These are phyloP conservation scores for Phytophthora multivora DNA, from an alignment of 352 stramenopile species.

Conservation along the genomic window DNA sequence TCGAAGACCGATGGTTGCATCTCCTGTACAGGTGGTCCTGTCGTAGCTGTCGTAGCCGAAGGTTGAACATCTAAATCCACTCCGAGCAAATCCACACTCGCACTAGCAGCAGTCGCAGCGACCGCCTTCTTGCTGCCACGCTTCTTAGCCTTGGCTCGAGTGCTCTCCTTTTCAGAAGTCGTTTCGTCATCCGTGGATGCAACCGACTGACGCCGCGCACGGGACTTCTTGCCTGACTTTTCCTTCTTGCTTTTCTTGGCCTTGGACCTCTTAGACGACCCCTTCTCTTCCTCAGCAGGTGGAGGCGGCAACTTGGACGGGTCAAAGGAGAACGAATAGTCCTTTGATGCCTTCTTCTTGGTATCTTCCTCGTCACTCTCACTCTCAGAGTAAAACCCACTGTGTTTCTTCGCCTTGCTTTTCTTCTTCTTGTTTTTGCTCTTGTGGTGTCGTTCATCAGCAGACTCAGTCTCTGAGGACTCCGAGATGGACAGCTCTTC, in stretches of 20 bases:
- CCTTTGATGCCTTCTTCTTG: conserved; percentile 26
- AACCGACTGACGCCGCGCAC: conserved; percentile 38
- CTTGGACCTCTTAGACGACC: conserved; percentile 24
- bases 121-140: conserved; percentile 26
- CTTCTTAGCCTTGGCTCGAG: conserved; percentile 39
- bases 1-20: conserved; percentile 51
- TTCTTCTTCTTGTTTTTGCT: conserved; percentile 45
- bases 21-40: conserved; percentile 16
- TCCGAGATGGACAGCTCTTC: conserved; percentile 24
- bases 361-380: conserved; percentile 35
- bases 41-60: conserved; percentile 1
- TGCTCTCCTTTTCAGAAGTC: conserved; percentile 45
- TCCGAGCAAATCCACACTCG: conserved; percentile 54
- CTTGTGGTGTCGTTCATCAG: conserved; percentile 24
- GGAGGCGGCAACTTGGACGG: conserved; percentile 50
- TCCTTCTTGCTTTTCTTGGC: conserved; percentile 37
- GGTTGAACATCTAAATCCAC: conserved; percentile 46
- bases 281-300: conserved; percentile 29
- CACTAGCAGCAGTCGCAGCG: conserved; percentile 13
- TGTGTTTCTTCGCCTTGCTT: conserved; percentile 37
- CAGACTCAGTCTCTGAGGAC: conserved; percentile 40
- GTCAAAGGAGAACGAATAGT: conserved; percentile 61
- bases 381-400: conserved; percentile 43
- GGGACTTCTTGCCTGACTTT: conserved; percentile 36
- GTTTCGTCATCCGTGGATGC: conserved; percentile 46